These are phyloP conservation scores for Xanthoconium purpureum DNA, from an alignment of 768 basidiomycete genomes.

Conservation along the genomic window DNA sequence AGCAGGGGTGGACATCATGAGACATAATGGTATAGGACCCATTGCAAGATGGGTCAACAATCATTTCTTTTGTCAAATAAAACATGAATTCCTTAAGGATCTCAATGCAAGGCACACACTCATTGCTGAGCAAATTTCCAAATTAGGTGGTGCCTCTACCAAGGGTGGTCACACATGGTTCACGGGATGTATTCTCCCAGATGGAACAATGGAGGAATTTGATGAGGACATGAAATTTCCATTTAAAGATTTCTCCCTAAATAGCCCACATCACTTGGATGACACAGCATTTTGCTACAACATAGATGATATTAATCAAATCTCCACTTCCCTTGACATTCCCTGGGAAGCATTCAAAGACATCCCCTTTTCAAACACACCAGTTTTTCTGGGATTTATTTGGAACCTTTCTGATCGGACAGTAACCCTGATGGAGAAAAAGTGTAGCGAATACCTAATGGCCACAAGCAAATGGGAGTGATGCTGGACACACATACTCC, in stretches of 20 bases:
- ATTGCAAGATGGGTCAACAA: not conserved
- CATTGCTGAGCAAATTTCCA: not conserved
- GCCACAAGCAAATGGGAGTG: not conserved
- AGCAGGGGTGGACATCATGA: not conserved
- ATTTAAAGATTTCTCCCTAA: no score
- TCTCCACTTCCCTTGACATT: no score
- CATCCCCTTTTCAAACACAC: no score
- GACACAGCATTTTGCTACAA: no score
- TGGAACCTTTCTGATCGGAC: not conserved
- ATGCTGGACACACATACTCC: not conserved
- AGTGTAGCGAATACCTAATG: not conserved
- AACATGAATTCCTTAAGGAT: accelerated
- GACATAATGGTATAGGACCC: not conserved
- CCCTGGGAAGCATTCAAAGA: no score
- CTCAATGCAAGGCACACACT: not conserved
- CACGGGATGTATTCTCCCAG: no score
- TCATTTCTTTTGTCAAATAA: not conserved
- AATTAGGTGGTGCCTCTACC: accelerated
- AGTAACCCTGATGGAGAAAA: not conserved
- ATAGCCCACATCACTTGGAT: no score
- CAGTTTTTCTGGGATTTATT: no score
- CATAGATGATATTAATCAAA: no score
- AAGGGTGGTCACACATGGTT: not conserved
- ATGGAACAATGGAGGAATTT: no score
- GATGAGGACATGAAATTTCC: no score